These are phyloP conservation scores for Decorospora gaudefroyi DNA, from an alignment of 2,329 filamentous ascomycete genomes.

Conservation along the genomic window DNA sequence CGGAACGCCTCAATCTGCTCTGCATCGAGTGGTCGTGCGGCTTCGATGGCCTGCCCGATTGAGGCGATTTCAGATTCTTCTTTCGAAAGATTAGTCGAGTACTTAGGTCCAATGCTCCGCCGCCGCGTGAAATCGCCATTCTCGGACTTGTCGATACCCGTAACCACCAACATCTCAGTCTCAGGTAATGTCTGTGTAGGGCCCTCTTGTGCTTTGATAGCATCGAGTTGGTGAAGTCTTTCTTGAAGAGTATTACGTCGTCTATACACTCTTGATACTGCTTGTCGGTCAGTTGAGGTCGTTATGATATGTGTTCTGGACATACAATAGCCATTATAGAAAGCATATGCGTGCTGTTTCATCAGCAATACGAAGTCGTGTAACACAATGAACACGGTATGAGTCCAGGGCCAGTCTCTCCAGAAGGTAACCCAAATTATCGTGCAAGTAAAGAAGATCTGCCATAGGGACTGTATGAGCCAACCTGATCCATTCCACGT, in stretches of 20 bases:
- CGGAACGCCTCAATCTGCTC: slow-evolving; percentile 68
- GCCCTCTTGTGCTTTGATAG: slow-evolving; percentile 53
- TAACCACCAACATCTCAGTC: slow-evolving; percentile 10
- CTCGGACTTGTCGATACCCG: slow-evolving; percentile 21
- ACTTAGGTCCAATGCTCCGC: slow-evolving; percentile 45
- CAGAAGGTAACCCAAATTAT: slow-evolving; percentile 69
- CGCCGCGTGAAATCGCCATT: slow-evolving; percentile 25
- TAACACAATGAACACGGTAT: slow-evolving; percentile 76
- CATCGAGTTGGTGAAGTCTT: slow-evolving; percentile 63
- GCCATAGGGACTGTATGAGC: slow-evolving; percentile 77
- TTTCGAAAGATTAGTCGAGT: slow-evolving; percentile 51
- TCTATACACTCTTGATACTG: slow-evolving; percentile 56
- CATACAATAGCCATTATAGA: slow-evolving; percentile 72
- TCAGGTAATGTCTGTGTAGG: slow-evolving; percentile 35
- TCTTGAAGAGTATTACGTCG: slow-evolving; percentile 50
- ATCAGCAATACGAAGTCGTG: slow-evolving; percentile 77
- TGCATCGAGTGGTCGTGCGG: slow-evolving; percentile 62
- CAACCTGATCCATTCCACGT: slow-evolving; percentile 71
- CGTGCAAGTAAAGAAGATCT: slow-evolving; percentile 64
- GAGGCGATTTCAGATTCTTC: slow-evolving; percentile 62
- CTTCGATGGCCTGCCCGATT: slow-evolving; percentile 66
- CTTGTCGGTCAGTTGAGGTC: slow-evolving; percentile 1
- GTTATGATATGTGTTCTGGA: background rate
- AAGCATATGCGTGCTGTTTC: slow-evolving; percentile 82
- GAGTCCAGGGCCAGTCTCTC: slow-evolving; percentile 81